Evolutionary conservation across 2,329 filamentous ascomycete species (phyloP).

Genomic region (Arthrinium phaeospermum): DNA sequence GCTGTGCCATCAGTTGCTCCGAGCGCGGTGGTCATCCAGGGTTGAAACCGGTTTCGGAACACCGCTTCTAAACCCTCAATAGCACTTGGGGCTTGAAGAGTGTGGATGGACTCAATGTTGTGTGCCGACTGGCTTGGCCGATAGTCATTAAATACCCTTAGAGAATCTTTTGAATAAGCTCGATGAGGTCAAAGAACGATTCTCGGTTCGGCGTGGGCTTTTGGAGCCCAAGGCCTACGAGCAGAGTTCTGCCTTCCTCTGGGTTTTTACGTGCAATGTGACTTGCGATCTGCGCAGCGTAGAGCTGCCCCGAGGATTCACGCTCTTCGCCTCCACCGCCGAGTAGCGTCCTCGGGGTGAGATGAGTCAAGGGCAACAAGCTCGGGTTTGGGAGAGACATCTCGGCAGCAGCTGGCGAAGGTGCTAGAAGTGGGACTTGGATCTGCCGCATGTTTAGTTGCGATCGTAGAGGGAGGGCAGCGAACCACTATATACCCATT

Average conservation of each 20-base stretch:
- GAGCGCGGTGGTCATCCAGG: slow-evolving; percentile 32
- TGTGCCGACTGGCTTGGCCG: background rate
- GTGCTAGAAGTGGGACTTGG: slow-evolving; percentile 77
- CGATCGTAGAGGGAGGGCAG: background rate
- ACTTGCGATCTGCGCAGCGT: slow-evolving; percentile 88
- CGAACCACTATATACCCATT: slow-evolving; percentile 74
- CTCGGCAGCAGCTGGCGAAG: slow-evolving; percentile 68
- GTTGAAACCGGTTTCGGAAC: slow-evolving; percentile 16
- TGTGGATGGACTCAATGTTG: background rate
- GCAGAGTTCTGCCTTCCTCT: slow-evolving; percentile 64
- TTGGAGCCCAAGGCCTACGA: slow-evolving; percentile 65
- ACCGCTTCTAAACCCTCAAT: background rate
- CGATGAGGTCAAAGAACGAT: slow-evolving; percentile 68
- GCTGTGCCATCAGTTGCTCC: slow-evolving; percentile 32
- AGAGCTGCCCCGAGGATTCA: slow-evolving; percentile 84
- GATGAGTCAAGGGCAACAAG: slow-evolving; percentile 75
- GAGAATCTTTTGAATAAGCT: slow-evolving; percentile 64
- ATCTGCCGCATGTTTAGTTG: slow-evolving; percentile 53
- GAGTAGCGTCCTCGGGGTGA: slow-evolving; percentile 86
- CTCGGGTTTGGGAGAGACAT: slow-evolving; percentile 57
- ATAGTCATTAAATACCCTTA: slow-evolving; percentile 35
- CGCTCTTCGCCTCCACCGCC: slow-evolving; percentile 81
- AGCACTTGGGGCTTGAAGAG: background rate
- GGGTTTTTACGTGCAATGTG: slow-evolving; percentile 75
- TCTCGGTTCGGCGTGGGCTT: slow-evolving; percentile 58